Percentiles rank a stretch among this genome's conserved stretches.
phyloP scores from a whole-genome alignment of 2,329 filamentous ascomycete species.

The Ophiocordyceps camponoti-saundersi region DNA sequence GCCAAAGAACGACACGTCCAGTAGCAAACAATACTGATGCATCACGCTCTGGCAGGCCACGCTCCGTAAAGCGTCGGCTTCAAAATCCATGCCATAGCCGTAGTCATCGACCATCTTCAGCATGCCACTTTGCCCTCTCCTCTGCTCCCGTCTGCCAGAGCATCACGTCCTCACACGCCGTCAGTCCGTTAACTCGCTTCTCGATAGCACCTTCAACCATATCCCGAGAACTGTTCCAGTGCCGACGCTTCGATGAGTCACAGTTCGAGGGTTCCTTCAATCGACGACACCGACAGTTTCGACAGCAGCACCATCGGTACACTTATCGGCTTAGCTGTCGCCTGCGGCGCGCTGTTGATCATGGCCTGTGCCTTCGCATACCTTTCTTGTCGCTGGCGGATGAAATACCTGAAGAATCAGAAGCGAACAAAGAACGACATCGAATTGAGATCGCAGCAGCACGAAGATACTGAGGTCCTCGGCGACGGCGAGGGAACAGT shows the following conservation, averaged over 20 bases:
- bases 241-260: background rate
- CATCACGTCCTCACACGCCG: background rate
- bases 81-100: background rate
- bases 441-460: background rate
- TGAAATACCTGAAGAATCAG: background rate
- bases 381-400: slow-evolving; percentile 1
- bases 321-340: background rate
- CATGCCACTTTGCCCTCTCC: background rate
- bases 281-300: background rate
- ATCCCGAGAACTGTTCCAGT: too few relatives aligned
- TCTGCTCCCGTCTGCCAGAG: background rate
- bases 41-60: background rate
- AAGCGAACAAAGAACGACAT: background rate
- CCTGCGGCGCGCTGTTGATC: slow-evolving; percentile 2
- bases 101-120: background rate
- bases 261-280: background rate
- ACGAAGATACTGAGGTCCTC: background rate
- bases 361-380: background rate
- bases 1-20: background rate
- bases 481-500: background rate
- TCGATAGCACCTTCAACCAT: background rate
- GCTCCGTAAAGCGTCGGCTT: background rate
- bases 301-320: background rate
- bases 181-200: background rate
- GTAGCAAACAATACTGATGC: background rate